Percentiles rank a stretch among this genome's conserved stretches.
These are phyloP conservation scores for Penicillium crystallinum DNA, from an alignment of 495 filamentous ascomycete genomes.

Conservation along the genomic window DNA sequence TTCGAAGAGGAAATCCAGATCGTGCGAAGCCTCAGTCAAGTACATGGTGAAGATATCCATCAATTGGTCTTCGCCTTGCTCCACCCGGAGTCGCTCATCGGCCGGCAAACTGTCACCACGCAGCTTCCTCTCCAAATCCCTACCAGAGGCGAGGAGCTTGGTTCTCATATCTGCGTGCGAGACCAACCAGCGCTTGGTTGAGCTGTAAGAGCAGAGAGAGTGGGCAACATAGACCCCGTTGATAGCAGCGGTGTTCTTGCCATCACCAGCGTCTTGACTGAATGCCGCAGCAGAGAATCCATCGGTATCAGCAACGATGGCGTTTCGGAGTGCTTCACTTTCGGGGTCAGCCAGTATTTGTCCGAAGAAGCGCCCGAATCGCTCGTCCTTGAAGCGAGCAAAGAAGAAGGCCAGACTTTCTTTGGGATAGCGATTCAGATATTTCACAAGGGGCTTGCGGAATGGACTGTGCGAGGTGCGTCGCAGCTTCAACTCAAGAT, in stretches of 20 bases:
- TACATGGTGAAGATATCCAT: constrained; percentile 82
- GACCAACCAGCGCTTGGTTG: constrained; percentile 66
- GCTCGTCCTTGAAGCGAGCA: constrained; percentile 68
- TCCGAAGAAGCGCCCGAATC: constrained; percentile 89
- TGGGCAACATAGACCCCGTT: constrained; percentile 83
- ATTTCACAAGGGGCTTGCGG: constrained; percentile 85
- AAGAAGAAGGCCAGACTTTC: constrained; percentile 79
- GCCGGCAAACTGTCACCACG: constrained; percentile 62
- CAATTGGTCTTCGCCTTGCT: constrained; percentile 83
- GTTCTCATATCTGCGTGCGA: constrained; percentile 67
- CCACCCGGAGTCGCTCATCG: constrained; percentile 72
- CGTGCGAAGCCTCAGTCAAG: constrained; percentile 64
- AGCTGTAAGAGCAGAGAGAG: constrained; percentile 54
- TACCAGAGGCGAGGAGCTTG: constrained; percentile 62
- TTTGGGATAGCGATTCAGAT: constrained; percentile 85
- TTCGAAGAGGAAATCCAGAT: constrained; percentile 84
- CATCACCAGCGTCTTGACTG: constrained; percentile 50
- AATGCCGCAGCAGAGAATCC: constrained; percentile 61
- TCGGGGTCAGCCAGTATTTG: constrained; percentile 77
- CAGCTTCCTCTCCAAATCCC: constrained; percentile 67
- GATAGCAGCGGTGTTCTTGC: constrained; percentile 69
- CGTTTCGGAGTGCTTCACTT: constrained; percentile 68
- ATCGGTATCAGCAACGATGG: constrained; percentile 68
- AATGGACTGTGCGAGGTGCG: constrained; percentile 93
- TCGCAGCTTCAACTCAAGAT: constrained; percentile 79